Percentiles rank a stretch among this genome's conserved stretches.
phyloP scores from a whole-genome alignment of 257 asterid genomes.

The Salvia miltiorrhiza region DNA sequence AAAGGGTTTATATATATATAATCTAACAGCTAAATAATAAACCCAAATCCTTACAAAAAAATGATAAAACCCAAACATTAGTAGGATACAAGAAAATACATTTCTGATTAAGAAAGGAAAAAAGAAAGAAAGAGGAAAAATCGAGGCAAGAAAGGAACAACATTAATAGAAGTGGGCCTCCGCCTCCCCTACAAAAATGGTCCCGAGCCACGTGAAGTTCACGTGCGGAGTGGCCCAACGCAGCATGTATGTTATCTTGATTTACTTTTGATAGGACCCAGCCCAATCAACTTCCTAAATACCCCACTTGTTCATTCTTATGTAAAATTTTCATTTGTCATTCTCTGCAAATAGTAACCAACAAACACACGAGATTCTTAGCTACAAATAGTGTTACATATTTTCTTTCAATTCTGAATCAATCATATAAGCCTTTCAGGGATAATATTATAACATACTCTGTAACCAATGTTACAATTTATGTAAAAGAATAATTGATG shows the following conservation, averaged over 20 bases:
- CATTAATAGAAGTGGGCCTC: slow-evolving; percentile 23
- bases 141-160: neutral
- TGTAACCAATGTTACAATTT: neutral
- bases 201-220: slow-evolving; percentile 38
- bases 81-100: too few relatives aligned
- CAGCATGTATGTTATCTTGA: slow-evolving; percentile 1
- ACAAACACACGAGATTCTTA: neutral
- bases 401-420: neutral
- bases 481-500: too few relatives aligned
- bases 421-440: neutral
- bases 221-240: slow-evolving; percentile 31
- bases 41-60: too few relatives aligned
- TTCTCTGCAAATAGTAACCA: neutral
- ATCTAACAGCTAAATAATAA: too few relatives aligned
- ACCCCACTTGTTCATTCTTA: slow-evolving; percentile 9
- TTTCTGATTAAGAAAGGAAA: neutral
- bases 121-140: neutral
- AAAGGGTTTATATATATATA: too few relatives aligned
- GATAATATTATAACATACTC: neutral
- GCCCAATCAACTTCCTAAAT: slow-evolving; percentile 17
- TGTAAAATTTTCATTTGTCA: neutral
- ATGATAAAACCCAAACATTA: too few relatives aligned
- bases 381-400: neutral
- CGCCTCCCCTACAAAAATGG: neutral
- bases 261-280: slow-evolving; percentile 20